phyloP scores from a whole-genome alignment of 2,329 filamentous ascomycete genomes.

The Zymoseptoria pseudotritici region DNA sequence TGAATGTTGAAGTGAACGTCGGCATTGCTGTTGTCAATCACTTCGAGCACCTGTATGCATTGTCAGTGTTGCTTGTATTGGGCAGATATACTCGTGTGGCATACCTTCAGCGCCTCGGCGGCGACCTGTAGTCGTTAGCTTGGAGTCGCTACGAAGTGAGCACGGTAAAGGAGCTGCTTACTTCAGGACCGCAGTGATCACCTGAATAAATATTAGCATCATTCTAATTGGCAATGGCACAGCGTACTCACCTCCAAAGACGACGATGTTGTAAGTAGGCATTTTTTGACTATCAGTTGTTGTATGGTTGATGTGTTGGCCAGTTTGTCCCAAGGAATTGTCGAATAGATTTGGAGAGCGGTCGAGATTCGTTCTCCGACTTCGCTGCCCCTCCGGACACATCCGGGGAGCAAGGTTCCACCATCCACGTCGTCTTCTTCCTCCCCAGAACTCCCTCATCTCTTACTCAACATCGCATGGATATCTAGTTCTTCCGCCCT shows the following conservation, averaged over 20 bases:
- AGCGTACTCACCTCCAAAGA: conserved; percentile 15
- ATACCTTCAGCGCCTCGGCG: conserved; percentile 76
- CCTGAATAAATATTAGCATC: conserved; percentile 15
- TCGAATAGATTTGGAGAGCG: no score
- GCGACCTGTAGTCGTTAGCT: conserved; percentile 53
- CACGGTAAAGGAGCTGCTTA: conserved; percentile 35
- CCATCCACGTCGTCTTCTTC: no score
- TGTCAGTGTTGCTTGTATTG: background rate
- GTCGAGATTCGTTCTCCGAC: no score
- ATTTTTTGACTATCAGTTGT: conserved; percentile 8
- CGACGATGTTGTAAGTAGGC: conserved; percentile 23
- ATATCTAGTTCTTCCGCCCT: no score
- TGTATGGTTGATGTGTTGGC: background rate
- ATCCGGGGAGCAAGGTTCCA: no score
- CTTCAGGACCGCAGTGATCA: conserved; percentile 82
- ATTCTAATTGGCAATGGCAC: background rate
- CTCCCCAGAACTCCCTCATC: no score
- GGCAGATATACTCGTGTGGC: conserved; percentile 3
- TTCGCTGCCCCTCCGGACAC: no score
- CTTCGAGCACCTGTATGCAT: conserved; percentile 61
- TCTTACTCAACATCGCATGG: no score
- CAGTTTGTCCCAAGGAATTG: no score
- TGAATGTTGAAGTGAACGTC: conserved; percentile 80
- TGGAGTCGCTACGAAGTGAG: conserved; percentile 5
- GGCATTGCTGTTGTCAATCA: conserved; percentile 64